Conservation (phyloP, 768 basidiomycete genomes). For the Pleurotus cornucopiae region DNA sequence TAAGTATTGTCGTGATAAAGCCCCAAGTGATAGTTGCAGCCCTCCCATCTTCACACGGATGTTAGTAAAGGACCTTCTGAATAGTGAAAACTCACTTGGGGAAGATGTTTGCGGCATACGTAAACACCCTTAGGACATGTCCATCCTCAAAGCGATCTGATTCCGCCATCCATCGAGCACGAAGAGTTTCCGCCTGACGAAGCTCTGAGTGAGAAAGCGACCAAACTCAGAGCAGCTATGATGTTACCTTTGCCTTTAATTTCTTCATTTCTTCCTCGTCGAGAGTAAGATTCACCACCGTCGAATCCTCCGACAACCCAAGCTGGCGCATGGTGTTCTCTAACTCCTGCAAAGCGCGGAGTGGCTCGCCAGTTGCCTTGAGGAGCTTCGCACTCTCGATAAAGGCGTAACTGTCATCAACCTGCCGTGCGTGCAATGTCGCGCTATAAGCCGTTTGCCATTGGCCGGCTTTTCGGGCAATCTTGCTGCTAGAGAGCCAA, state of each 20-base stretch:
- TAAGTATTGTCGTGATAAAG: constrained; percentile 82
- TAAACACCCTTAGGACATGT: constrained; percentile 57
- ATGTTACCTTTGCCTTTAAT: constrained; percentile 68
- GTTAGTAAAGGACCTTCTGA: neutral
- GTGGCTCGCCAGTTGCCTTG: constrained; percentile 71
- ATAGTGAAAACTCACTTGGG: constrained; percentile 35
- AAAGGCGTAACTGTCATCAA: constrained; percentile 70
- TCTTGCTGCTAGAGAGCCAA: constrained; percentile 94
- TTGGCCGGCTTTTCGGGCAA: constrained; percentile 92
- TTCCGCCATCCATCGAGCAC: constrained; percentile 91
- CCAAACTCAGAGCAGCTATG: neutral
- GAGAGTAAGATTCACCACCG: constrained; percentile 55
- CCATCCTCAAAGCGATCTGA: constrained; percentile 74
- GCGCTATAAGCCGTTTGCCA: constrained; percentile 97
- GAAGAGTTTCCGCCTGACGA: constrained; percentile 66
- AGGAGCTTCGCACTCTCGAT: constrained; percentile 88
- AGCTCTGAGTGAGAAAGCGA: neutral
- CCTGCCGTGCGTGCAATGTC: constrained; percentile 82
- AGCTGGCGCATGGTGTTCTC: constrained; percentile 63
- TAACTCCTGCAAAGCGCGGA: constrained; percentile 84
- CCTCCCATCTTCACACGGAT: constrained; percentile 62
- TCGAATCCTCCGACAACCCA: constrained; percentile 39
- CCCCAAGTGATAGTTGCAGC: constrained; percentile 80
- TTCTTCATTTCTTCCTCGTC: constrained; percentile 45
- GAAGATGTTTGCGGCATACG: constrained; percentile 43